These are phyloP conservation scores for Plasmodium yoelii DNA, from an alignment of 169 alveolate species.

Conservation along the genomic window DNA sequence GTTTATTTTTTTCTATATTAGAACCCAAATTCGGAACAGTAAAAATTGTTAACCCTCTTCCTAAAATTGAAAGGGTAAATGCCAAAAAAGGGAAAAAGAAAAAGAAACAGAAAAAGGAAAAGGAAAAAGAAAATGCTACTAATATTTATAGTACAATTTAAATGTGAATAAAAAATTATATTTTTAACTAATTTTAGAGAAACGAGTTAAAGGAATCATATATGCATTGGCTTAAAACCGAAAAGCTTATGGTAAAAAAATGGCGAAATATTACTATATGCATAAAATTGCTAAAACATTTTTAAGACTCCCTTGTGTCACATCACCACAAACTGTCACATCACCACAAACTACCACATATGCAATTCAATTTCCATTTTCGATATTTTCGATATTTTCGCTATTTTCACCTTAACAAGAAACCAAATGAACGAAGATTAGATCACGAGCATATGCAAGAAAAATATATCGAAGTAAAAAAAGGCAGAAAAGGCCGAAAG, in stretches of 20 bases:
- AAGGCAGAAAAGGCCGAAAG: background rate
- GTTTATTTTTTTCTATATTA: background rate
- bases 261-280: background rate
- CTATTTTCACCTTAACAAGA: constrained; percentile 7
- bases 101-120: background rate
- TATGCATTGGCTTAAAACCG: constrained; percentile 62
- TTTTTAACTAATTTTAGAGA: constrained; percentile 1
- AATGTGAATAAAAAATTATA: background rate
- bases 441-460: constrained; percentile 66
- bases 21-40: constrained; percentile 51
- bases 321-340: background rate
- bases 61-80: constrained; percentile 42
- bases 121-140: background rate
- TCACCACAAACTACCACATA: no score
- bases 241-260: constrained; percentile 46
- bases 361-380: background rate
- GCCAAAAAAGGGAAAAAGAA: background rate
- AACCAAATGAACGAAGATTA: constrained; percentile 52
- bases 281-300: background rate
- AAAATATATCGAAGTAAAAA: constrained; percentile 60
- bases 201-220: constrained; percentile 32
- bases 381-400: background rate
- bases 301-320: background rate
- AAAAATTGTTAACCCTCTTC: constrained; percentile 30
- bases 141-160: background rate